Percentiles rank a stretch among this genome's conserved stretches.
Conservation (phyloP, 169 alveolate species). For the Theileria annulata region DNA sequence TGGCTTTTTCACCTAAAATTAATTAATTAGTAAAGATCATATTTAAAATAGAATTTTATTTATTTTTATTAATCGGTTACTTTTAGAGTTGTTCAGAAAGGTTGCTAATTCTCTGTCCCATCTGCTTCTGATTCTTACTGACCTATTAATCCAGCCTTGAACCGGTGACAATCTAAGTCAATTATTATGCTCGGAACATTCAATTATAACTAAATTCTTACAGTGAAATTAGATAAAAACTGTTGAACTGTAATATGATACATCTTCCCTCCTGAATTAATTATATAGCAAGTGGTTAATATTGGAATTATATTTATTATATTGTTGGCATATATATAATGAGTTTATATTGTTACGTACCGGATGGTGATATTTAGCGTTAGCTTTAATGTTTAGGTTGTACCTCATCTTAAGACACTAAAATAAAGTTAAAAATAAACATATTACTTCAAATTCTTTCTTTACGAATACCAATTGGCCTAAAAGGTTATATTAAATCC, state of each 20-base stretch:
- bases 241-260: slow-evolving; percentile 31
- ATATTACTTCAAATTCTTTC: slow-evolving; percentile 15
- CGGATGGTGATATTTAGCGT: slow-evolving; percentile 55
- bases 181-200: too few relatives aligned
- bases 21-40: neutral
- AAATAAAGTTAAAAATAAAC: neutral
- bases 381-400: slow-evolving; percentile 20
- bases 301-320: too few relatives aligned
- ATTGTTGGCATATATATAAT: neutral
- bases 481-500: neutral
- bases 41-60: neutral
- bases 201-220: neutral
- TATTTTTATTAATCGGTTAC: neutral
- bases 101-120: slow-evolving; percentile 45
- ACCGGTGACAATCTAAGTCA: slow-evolving; percentile 25
- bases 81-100: slow-evolving; percentile 19
- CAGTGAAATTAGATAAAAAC: slow-evolving; percentile 37
- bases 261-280: slow-evolving; percentile 38
- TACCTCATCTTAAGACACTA: slow-evolving; percentile 27
- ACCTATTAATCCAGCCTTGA: slow-evolving; percentile 30
- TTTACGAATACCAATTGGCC: slow-evolving; percentile 32
- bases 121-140: slow-evolving; percentile 7
- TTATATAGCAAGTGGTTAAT: neutral
- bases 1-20: slow-evolving; percentile 39
- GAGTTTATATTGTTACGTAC: slow-evolving; percentile 1